phyloP scores from a whole-genome alignment of 345 rosid species.

The Alliaria petiolata region DNA sequence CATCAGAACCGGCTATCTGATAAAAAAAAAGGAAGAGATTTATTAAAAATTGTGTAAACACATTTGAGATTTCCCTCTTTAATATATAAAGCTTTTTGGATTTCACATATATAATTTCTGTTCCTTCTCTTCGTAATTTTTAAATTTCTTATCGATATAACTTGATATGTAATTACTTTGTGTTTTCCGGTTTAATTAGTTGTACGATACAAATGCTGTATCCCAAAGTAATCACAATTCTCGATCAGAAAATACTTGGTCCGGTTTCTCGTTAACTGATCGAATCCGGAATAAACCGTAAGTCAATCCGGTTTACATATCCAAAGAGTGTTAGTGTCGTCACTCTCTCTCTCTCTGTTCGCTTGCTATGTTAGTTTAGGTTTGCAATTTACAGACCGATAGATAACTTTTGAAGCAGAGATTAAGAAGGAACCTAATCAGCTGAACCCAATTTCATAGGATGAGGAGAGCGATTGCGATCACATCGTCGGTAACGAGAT shows the following conservation, averaged over 20 bases:
- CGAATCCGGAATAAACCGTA: not conserved
- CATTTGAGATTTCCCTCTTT: not conserved
- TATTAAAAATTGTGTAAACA: not conserved
- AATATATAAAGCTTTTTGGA: not conserved
- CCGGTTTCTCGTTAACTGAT: not conserved
- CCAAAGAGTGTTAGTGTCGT: no score
- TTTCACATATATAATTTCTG: not conserved
- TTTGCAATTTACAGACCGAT: no score
- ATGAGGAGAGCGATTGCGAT: not conserved
- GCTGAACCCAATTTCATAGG: not conserved
- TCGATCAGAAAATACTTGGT: not conserved
- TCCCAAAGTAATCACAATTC: no score
- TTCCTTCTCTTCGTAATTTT: not conserved
- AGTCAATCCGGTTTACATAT: not conserved
- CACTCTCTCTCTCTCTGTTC: no score
- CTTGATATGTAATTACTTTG: no score
- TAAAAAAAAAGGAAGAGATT: not conserved
- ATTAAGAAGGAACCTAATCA: not conserved
- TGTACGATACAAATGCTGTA: no score
- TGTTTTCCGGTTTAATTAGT: no score
- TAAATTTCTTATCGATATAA: no score
- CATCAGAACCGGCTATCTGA: conserved; percentile 13
- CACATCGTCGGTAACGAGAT: no score
- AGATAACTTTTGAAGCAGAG: not conserved
- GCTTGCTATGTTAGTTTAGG: no score